These are phyloP conservation scores for Botrytis aclada DNA, from an alignment of 2,329 filamentous ascomycete species.

Conservation along the genomic window DNA sequence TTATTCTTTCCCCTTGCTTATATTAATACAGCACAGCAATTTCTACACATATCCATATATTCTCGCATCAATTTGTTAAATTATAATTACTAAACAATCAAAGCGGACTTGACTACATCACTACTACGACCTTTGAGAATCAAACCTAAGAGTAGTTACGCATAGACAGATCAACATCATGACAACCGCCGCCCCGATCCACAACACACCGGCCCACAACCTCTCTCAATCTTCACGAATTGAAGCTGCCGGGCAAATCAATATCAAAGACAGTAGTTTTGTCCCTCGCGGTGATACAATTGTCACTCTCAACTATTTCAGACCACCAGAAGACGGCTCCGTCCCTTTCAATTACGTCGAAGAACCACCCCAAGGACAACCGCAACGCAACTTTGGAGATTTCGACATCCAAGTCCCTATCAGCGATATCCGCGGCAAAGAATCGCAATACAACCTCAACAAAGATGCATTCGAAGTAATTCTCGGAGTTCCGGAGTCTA, in stretches of 20 bases:
- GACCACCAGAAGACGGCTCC: conserved; percentile 51
- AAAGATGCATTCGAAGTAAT: conserved; percentile 71
- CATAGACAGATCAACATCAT: conserved; percentile 36
- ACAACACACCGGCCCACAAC: conserved; percentile 44
- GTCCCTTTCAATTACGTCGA: conserved; percentile 56
- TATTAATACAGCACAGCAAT: not conserved
- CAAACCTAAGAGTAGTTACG: not conserved
- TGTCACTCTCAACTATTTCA: conserved; percentile 53
- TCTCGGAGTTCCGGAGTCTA: conserved; percentile 53
- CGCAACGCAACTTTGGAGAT: conserved; percentile 35
- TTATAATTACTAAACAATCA: not conserved
- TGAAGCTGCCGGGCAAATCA: conserved; percentile 27
- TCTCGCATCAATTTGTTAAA: not conserved
- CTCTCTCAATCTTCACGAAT: conserved; percentile 33
- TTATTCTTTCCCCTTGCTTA: not conserved
- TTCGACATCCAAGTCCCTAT: conserved; percentile 44
- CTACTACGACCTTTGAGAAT: conserved; percentile 1
- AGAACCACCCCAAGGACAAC: conserved; percentile 30
- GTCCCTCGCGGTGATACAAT: conserved; percentile 51
- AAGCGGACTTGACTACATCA: not conserved
- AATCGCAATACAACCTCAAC: conserved; percentile 65
- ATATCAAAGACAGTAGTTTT: conserved; percentile 22
- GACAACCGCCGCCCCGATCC: conserved; percentile 40
- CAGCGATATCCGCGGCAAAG: conserved; percentile 69
- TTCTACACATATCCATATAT: not conserved